Conservation (phyloP, 306 rosid species). For the Purshia tridentata region DNA sequence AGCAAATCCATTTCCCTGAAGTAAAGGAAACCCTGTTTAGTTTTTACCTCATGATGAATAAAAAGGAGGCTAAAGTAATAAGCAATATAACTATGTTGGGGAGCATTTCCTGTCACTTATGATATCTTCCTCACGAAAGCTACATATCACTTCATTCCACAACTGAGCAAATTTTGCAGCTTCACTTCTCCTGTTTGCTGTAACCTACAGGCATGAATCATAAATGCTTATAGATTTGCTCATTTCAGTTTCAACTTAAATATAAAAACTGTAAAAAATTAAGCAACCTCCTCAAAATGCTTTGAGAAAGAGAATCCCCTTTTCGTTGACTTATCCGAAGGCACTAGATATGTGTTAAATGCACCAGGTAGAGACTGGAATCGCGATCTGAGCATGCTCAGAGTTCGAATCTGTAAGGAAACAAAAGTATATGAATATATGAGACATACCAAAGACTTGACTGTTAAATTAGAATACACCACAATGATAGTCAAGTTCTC, state of each 20-base stretch:
- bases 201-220: constrained; percentile 49
- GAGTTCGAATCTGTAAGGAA: constrained; percentile 76
- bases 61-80: constrained; percentile 30
- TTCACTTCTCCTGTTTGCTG: constrained; percentile 87
- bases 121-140: constrained; percentile 97
- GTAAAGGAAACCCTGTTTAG: constrained; percentile 38
- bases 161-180: constrained; percentile 97
- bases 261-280: constrained; percentile 8
- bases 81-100: constrained; percentile 24
- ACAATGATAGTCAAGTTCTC: constrained; percentile 6
- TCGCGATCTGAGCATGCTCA: constrained; percentile 90
- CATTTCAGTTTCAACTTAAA: constrained; percentile 3
- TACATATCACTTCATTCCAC: constrained; percentile 95
- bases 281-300: constrained; percentile 81
- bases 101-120: constrained; percentile 81
- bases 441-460: background rate
- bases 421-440: constrained; percentile 23
- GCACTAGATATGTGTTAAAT: constrained; percentile 87
- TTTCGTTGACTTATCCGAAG: constrained; percentile 74
- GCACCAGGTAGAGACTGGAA: constrained; percentile 98
- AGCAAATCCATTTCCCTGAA: constrained; percentile 96
- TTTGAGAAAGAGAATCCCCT: constrained; percentile 73
- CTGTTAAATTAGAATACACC: background rate
- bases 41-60: constrained; percentile 19
- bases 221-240: constrained; percentile 22